Evolutionary conservation across 305 asterid genomes (phyloP).

Genomic region (Fraxinus baroniana): DNA sequence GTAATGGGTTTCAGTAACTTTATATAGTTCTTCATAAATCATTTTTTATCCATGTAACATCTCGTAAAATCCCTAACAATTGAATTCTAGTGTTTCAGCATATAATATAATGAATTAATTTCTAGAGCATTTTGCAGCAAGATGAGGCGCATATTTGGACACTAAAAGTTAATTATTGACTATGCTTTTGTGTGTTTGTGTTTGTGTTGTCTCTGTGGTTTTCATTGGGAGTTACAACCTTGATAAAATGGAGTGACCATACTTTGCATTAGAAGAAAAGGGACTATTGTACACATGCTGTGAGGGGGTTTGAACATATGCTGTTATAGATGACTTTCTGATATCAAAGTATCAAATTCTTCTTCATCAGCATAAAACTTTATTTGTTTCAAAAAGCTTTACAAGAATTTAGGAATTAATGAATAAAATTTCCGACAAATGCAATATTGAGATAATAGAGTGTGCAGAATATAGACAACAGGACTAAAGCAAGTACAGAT

Average conservation of each 20-base stretch:
- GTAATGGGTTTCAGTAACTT: slow-evolving; percentile 10
- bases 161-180: background rate
- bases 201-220: background rate
- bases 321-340: background rate
- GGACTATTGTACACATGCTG: background rate
- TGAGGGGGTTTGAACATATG: background rate
- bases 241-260: background rate
- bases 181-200: background rate
- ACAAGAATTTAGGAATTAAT: background rate
- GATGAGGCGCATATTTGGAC: background rate
- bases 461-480: background rate
- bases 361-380: background rate
- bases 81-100: slow-evolving; percentile 7
- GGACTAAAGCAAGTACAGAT: background rate
- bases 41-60: background rate
- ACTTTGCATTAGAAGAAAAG: background rate
- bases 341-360: background rate
- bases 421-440: background rate
- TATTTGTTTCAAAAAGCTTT: background rate
- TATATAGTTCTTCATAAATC: background rate
- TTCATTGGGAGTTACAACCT: background rate
- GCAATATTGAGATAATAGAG: background rate
- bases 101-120: background rate
- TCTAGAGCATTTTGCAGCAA: background rate
- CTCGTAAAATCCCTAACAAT: background rate